phyloP scores from a whole-genome alignment of 192 early-diverging fungal genomes.

The Backusella mclennaniae region DNA sequence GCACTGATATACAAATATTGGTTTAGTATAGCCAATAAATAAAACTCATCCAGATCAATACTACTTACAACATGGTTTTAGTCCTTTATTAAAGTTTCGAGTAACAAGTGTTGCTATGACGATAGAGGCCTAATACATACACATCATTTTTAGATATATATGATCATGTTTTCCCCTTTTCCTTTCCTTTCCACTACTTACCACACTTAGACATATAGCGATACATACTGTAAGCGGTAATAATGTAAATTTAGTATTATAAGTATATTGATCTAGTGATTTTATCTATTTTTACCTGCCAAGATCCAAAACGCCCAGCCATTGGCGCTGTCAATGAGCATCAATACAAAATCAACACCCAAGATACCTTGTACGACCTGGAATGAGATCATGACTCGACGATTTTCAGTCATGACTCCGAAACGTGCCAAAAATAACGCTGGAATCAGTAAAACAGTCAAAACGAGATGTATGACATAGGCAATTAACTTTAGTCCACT shows the following conservation, averaged over 20 bases:
- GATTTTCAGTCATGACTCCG: conserved; percentile 19
- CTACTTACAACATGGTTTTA: conserved; percentile 22
- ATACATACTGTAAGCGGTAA: conserved; percentile 4
- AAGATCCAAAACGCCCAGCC: conserved; percentile 23
- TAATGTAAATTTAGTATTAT: neutral
- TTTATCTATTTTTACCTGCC: conserved; percentile 13
- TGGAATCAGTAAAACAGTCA: conserved; percentile 17
- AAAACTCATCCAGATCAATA: neutral
- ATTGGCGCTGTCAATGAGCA: conserved; percentile 12
- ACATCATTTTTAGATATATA: neutral
- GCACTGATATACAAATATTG: neutral
- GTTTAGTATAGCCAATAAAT: neutral
- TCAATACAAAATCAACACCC: conserved; percentile 11
- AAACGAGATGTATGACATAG: conserved; percentile 19
- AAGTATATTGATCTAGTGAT: neutral
- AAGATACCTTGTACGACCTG: neutral
- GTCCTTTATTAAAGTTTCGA: conserved; percentile 16
- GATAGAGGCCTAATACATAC: neutral
- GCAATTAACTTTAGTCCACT: conserved; percentile 4
- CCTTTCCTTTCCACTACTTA: neutral
- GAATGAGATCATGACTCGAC: conserved; percentile 12
- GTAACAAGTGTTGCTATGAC: conserved; percentile 2
- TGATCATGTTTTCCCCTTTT: neutral
- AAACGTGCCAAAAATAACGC: conserved; percentile 14
- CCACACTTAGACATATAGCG: conserved; percentile 11